Percentiles rank a stretch among this genome's conserved stretches.
Evolutionary conservation across 768 basidiomycete species (phyloP).

Genomic region (Piloderma croceum): DNA sequence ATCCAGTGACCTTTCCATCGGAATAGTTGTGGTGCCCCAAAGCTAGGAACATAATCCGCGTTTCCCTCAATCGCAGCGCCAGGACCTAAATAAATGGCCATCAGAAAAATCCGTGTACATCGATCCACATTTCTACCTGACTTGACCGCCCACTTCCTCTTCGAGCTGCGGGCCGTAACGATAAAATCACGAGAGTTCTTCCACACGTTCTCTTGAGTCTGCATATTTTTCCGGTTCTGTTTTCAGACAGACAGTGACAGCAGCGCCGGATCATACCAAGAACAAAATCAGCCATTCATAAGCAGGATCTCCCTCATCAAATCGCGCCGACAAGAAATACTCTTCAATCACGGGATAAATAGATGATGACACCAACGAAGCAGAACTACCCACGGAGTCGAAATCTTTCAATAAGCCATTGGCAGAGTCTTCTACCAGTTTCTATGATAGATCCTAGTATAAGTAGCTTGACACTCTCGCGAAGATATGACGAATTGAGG

Average conservation of each 20-base stretch:
- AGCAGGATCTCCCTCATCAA: slow-evolving; percentile 41
- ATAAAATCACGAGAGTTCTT: slow-evolving; percentile 34
- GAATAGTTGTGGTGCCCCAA: slow-evolving; percentile 36
- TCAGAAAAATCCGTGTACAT: slow-evolving; percentile 9
- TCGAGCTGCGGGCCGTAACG: slow-evolving; percentile 36
- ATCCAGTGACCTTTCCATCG: slow-evolving; percentile 39
- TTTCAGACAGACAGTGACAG: background rate
- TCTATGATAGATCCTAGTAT: slow-evolving; percentile 18
- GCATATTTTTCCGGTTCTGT: background rate
- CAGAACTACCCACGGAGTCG: slow-evolving; percentile 7
- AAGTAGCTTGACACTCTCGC: slow-evolving; percentile 11
- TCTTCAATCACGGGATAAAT: slow-evolving; percentile 20
- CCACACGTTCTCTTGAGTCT: slow-evolving; percentile 44
- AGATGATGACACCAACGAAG: background rate
- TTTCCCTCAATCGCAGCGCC: slow-evolving; percentile 7
- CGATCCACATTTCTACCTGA: slow-evolving; percentile 15
- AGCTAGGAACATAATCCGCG: slow-evolving; percentile 40
- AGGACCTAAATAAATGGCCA: background rate
- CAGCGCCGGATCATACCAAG: slow-evolving; percentile 27
- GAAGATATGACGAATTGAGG: too few relatives aligned
- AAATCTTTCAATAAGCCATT: slow-evolving; percentile 7
- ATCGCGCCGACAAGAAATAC: slow-evolving; percentile 40
- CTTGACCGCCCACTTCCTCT: slow-evolving; percentile 35
- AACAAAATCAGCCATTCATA: slow-evolving; percentile 47
- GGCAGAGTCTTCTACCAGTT: slow-evolving; percentile 13